Percentiles rank a stretch among this genome's conserved stretches.
Evolutionary conservation across 2,329 filamentous ascomycete genomes (phyloP).

Genomic region (Cephalotrichum gorgonifer): DNA sequence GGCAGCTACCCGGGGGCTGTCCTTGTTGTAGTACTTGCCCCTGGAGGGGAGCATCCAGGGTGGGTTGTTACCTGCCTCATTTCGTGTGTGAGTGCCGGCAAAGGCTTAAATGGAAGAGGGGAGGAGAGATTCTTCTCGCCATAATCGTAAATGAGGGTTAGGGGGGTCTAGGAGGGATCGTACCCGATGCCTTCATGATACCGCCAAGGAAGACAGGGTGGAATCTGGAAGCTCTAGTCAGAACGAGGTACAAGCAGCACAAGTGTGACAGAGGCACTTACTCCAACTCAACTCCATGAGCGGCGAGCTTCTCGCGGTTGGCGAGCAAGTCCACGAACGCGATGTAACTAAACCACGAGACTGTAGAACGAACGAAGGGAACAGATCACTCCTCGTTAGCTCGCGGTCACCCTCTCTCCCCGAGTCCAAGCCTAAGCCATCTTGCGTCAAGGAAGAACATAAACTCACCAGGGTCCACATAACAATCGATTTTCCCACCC

Average conservation of each 20-base stretch:
- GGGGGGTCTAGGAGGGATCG: constrained; percentile 5
- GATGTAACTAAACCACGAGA: constrained; percentile 53
- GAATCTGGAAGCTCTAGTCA: constrained; percentile 33
- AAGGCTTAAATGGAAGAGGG: no score
- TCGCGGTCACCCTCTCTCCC: no score
- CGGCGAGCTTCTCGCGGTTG: constrained; percentile 41
- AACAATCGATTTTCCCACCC: constrained; percentile 53
- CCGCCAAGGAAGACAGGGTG: constrained; percentile 63
- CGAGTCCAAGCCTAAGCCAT: no score
- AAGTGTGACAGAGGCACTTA: constrained; percentile 24
- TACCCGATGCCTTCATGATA: constrained; percentile 51
- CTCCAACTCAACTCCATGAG: constrained; percentile 56
- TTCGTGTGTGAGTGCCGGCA: background rate
- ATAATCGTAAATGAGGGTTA: no score
- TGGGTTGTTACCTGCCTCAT: constrained; percentile 54
- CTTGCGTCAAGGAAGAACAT: no score
- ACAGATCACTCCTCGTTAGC: background rate
- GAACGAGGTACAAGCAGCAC: background rate
- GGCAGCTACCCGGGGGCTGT: constrained; percentile 26
- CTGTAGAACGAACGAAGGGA: constrained; percentile 26
- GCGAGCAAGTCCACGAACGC: constrained; percentile 46
- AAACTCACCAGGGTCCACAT: constrained; percentile 53
- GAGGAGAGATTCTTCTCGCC: no score
- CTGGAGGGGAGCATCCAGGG: constrained; percentile 65
- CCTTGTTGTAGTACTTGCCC: constrained; percentile 40